Evolutionary conservation across 495 filamentous ascomycete genomes (phyloP).

Genomic region (Penicillium pulvis): DNA sequence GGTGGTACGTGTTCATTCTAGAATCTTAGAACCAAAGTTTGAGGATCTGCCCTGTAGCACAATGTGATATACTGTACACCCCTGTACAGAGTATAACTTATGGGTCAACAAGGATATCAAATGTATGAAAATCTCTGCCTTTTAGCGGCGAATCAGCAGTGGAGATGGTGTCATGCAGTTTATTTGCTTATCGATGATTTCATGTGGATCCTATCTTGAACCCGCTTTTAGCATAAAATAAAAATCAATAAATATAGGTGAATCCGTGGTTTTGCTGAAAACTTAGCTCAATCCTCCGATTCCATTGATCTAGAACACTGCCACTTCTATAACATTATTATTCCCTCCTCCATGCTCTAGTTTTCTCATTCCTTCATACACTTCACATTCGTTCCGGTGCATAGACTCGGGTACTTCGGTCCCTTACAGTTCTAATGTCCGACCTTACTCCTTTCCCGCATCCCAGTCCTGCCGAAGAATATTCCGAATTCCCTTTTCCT

Average conservation of each 20-base stretch:
- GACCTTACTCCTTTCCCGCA: constrained; percentile 21
- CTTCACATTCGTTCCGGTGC: neutral
- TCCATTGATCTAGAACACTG: neutral
- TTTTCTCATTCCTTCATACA: neutral
- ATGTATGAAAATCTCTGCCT: neutral
- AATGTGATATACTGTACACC: neutral
- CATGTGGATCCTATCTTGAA: constrained; percentile 3
- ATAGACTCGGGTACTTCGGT: neutral
- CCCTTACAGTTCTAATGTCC: constrained; percentile 23
- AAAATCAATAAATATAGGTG: neutral
- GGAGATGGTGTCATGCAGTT: constrained; percentile 9
- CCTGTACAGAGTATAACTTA: too few relatives aligned
- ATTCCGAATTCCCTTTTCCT: constrained; percentile 26
- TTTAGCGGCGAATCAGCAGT: constrained; percentile 1
- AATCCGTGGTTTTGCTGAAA: neutral
- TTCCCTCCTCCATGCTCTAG: neutral
- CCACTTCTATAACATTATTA: neutral
- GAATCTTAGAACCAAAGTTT: constrained; percentile 2
- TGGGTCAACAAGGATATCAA: neutral
- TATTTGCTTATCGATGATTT: neutral
- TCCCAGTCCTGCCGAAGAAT: constrained; percentile 31
- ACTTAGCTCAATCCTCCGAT: neutral
- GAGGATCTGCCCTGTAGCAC: neutral
- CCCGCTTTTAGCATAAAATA: neutral
- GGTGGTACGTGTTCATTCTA: constrained; percentile 19